phyloP scores from a whole-genome alignment of 345 rosid genomes.

The Melaleuca quinquenervia region DNA sequence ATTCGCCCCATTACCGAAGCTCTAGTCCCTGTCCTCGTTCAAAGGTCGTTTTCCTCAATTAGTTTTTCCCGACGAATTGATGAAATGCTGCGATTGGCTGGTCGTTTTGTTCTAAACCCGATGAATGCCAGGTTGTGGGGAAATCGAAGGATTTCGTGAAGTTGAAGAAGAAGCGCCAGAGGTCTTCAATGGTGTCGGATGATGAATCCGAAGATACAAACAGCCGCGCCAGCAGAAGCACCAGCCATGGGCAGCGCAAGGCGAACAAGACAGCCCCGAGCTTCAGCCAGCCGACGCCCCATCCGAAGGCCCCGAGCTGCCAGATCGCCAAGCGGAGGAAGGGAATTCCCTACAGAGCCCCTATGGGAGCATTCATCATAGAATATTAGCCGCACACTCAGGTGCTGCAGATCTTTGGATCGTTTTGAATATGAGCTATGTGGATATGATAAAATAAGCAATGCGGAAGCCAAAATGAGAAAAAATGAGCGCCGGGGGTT shows the following conservation, averaged over 20 bases:
- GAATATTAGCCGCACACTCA: conserved; percentile 18
- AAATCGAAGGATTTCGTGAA: conserved; percentile 35
- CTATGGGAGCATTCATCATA: conserved; percentile 53
- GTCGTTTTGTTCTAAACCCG: not conserved
- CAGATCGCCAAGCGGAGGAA: conserved; percentile 40
- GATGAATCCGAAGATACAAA: conserved; percentile 23
- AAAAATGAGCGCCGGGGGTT: not conserved
- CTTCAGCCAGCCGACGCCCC: conserved; percentile 46
- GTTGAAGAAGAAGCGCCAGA: conserved; percentile 2
- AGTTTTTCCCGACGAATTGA: not conserved
- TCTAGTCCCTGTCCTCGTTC: not conserved
- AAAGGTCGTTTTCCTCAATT: not conserved
- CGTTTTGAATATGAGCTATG: not conserved
- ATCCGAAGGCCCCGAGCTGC: conserved; percentile 23
- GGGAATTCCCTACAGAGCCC: conserved; percentile 59
- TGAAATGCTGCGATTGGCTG: not conserved
- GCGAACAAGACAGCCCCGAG: conserved; percentile 17
- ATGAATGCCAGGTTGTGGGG: conserved; percentile 29
- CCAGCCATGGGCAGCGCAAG: conserved; percentile 1
- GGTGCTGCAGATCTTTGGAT: not conserved
- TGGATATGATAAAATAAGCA: conserved; percentile 12
- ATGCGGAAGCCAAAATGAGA: not conserved
- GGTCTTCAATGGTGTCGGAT: conserved; percentile 3
- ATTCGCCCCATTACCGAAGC: not conserved
- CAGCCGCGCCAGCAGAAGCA: conserved; percentile 8